Evolutionary conservation across 1,139 yeast genomes (phyloP), one percentile per base, ranked within the genome.

Genomic region (Arxiozyma telluris): DNA sequence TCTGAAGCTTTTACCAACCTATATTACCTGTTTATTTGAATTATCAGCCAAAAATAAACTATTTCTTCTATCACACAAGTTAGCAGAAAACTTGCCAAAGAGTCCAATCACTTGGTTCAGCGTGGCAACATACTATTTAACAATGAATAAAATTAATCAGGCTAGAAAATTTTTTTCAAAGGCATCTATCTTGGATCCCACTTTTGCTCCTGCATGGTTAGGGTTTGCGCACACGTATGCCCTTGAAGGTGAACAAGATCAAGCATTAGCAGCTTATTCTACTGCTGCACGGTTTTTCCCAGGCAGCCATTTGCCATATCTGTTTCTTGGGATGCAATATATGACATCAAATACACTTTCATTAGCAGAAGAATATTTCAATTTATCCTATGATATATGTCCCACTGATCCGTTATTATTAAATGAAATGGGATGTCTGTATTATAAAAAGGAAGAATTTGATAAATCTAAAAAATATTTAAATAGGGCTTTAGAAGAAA

Each of bases 191-290:
- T 71, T 91, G 60, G 86, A 89, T 61, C 96, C 98, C 0, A 87
- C 85, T 61, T 90, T 88, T 72, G 96, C 96, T 0, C 94, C 88
- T 54, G 96, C 98, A 0, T 94, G 98, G 98, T 83, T 94, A 50
- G 98, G 98, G 1, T 94, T 94, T 74, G 98, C 98, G 0, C 98
- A 93, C 66, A 91, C 98, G 0, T 94, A 90, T 77, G 97, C 97
- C 0, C 86, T 88, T 1, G 98, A 94, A 68, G 96, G 97, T 11
- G 99, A 94, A 70, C 98, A 94, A 65, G 99, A 94, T 68, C 98
- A 94, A 69, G 98, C 98, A 1, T 86, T 93, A 22, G 85, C 96
- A 56, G 98, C 98, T 0, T 94, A 91, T 71, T 93, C 98, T 1
- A 91, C 96, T 41, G 98, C 98, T 0, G 91, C 96, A 0, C 74